Evolutionary conservation across 2,329 filamentous ascomycete genomes (phyloP), one percentile per base, ranked within the genome.

Genomic region (Nothophaeocryptopus gaeumannii): DNA sequence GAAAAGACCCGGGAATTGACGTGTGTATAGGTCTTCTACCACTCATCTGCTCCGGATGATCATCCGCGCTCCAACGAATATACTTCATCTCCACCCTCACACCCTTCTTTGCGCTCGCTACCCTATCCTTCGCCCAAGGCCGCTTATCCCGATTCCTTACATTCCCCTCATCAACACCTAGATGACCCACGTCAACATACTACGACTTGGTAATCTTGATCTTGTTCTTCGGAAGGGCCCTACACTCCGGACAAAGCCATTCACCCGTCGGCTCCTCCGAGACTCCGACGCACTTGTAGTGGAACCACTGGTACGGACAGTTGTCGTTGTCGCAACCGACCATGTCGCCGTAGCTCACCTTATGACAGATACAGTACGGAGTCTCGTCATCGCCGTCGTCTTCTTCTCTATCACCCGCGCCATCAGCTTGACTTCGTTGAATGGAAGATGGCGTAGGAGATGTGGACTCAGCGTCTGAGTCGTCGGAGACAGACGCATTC

Each of bases 311-410:
- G 64, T 82, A 88, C 39, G 84, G 83, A 70, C 88, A 93, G 58
- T 84, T 79, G 50, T 86, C 83, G 68, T 92, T 92, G 73, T 93
- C 88, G 72, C 88, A 93, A 29, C 87, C 88, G 56, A 93, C 88
- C 88, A 93, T 93, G 64, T 92, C 86, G 54, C 88, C 88, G 64
- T 88, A 90, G 69, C 86, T 89, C 58, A 91, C 85, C 61, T 86
- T 86, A 67, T 91, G 85, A 69, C 88, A 93, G 29, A 85, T 78
- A 71, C 88, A 93, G 71, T 93, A 93, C 68, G 89, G 75, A 50
- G 73, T 88, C 12, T 69, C 66, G 59, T 75, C 69, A 49, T 82
- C 67, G 5, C 61, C 66, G 5, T 63, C 63, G 4, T 62, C 56
- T 10, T 59, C 64, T n/a, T 58, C 60, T 13, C 41, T 53, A 12